Conservation (phyloP, 352 stramenopile genomes). For the Thalassiosira ordinaria region DNA sequence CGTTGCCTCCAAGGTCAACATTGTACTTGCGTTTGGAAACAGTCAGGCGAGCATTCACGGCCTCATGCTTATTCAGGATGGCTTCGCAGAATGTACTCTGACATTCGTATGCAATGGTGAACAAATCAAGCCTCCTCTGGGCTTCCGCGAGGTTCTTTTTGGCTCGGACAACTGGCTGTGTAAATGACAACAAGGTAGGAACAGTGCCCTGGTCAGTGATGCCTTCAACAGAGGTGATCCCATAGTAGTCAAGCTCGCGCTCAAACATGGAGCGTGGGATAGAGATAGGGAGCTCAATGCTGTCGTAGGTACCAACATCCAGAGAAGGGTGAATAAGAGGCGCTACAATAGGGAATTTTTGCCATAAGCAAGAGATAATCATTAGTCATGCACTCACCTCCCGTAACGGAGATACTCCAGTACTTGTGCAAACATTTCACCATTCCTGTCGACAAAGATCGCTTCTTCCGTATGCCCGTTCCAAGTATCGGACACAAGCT, state of each 20-base stretch:
- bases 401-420: conserved; percentile 47
- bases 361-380: background rate
- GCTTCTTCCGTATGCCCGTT: conserved; percentile 26
- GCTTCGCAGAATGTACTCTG: background rate
- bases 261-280: conserved; percentile 13
- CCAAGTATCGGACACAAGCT: conserved; percentile 35
- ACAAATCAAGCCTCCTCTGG: background rate
- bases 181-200: background rate
- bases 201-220: conserved; percentile 2
- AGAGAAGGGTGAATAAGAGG: background rate
- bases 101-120: conserved; percentile 3
- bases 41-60: no score
- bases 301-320: no score
- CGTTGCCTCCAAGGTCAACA: no score
- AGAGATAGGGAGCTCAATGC: conserved; percentile 6
- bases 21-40: no score
- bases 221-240: background rate
- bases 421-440: conserved; percentile 36
- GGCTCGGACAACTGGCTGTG: background rate
- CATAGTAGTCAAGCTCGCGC: conserved; percentile 7
- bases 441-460: conserved; percentile 38
- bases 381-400: conserved; percentile 15
- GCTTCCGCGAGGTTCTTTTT: background rate
- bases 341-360: background rate
- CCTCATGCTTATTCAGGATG: background rate